Conservation (phyloP, 208 protist genomes). For the Naegleria fowleri region DNA sequence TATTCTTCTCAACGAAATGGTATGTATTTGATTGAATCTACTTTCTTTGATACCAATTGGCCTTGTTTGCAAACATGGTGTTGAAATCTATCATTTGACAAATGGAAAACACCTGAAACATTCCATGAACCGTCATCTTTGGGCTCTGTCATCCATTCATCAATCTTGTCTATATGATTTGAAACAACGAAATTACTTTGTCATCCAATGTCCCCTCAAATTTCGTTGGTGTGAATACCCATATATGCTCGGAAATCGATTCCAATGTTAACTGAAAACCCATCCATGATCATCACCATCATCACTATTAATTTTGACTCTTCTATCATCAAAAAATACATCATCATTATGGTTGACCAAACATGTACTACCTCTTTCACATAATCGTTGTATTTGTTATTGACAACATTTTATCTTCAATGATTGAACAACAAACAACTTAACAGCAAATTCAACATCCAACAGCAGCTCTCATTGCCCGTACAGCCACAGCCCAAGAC, state of each 20-base stretch:
- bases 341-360: not conserved
- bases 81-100: not conserved
- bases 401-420: not conserved
- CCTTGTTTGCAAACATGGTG: slow-evolving; percentile 38
- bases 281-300: too few relatives aligned
- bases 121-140: too few relatives aligned
- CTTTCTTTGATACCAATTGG: slow-evolving; percentile 24
- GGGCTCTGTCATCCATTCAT: too few relatives aligned
- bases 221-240: too few relatives aligned
- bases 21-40: slow-evolving; percentile 33
- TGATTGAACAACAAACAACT: too few relatives aligned
- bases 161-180: not conserved
- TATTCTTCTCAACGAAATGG: slow-evolving; percentile 98
- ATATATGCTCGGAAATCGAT: too few relatives aligned
- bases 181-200: not conserved
- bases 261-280: too few relatives aligned
- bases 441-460: slow-evolving; percentile 98
- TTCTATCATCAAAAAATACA: not conserved
- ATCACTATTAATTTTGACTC: too few relatives aligned
- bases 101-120: not conserved
- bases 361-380: not conserved
- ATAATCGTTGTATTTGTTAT: not conserved
- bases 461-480: slow-evolving; percentile 96
- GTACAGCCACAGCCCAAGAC: slow-evolving; percentile 97
- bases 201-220: too few relatives aligned